phyloP scores from a whole-genome alignment of 2,329 filamentous ascomycete species.

The Penicillium brevicompactum region DNA sequence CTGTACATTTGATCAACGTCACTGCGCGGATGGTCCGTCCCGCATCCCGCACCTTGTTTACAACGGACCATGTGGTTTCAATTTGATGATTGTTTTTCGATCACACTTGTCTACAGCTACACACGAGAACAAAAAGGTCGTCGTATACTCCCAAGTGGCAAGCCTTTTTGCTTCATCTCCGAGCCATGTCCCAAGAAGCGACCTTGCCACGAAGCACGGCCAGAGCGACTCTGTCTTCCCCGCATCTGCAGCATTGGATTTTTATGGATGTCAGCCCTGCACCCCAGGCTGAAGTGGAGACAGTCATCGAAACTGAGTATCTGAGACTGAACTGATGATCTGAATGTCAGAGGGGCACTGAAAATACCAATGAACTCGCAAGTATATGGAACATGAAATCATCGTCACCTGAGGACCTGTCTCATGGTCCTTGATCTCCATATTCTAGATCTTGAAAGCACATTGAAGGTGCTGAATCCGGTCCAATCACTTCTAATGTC shows the following conservation, averaged over 20 bases:
- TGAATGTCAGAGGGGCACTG: no score
- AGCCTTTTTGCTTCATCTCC: neutral
- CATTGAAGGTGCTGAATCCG: slow-evolving; percentile 8
- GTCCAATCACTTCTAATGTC: neutral
- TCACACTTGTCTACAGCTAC: no score
- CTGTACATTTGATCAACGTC: slow-evolving; percentile 12
- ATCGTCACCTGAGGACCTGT: no score
- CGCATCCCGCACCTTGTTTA: neutral
- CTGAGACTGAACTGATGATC: no score
- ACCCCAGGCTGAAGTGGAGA: neutral
- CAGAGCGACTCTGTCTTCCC: neutral
- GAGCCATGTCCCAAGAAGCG: neutral
- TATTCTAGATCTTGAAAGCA: slow-evolving; percentile 5
- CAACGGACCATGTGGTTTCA: no score
- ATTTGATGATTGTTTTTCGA: no score
- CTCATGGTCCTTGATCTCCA: neutral
- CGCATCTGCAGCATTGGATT: neutral
- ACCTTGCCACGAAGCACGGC: neutral
- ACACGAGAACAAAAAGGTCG: no score
- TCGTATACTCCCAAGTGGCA: neutral
- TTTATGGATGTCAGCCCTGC: neutral
- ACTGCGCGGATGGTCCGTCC: slow-evolving; percentile 14
- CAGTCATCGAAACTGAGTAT: slow-evolving; percentile 13
- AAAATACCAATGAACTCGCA: no score
- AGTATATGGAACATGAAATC: no score